phyloP scores from a whole-genome alignment of 768 basidiomycete genomes.

The Lentinus tigrinus region DNA sequence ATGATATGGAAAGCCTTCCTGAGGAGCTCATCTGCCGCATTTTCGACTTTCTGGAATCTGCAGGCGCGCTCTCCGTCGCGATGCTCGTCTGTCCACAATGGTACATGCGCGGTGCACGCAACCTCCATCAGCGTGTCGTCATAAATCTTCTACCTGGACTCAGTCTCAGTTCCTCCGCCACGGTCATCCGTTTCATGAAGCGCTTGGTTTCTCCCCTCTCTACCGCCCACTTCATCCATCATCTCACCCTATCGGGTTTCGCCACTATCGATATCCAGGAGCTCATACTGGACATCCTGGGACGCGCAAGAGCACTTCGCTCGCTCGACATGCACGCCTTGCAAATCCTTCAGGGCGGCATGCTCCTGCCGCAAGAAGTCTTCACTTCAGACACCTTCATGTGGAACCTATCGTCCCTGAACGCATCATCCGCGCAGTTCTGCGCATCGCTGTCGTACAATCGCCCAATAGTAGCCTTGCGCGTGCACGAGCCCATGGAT shows the following conservation, averaged over 20 bases:
- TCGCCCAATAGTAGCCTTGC: neutral
- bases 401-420: constrained; percentile 23
- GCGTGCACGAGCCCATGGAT: constrained; percentile 9
- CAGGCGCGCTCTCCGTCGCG: constrained; percentile 2
- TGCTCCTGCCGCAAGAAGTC: constrained; percentile 3
- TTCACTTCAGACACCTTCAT: constrained; percentile 13
- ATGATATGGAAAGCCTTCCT: constrained; percentile 10
- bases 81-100: constrained; percentile 17
- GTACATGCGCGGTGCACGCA: constrained; percentile 18
- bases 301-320: constrained; percentile 8
- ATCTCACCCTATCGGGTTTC: constrained; percentile 14
- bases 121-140: constrained; percentile 13
- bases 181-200: constrained; percentile 8
- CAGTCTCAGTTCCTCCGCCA: constrained; percentile 1
- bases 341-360: neutral
- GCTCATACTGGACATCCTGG: constrained; percentile 10
- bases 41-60: constrained; percentile 3
- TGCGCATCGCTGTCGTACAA: neutral
- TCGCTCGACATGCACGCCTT: constrained; percentile 16
- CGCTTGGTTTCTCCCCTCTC: constrained; percentile 10
- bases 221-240: constrained; percentile 17
- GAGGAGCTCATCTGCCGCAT: constrained; percentile 14
- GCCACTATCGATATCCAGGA: constrained; percentile 1
- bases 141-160: constrained; percentile 7
- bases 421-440: constrained; percentile 9